Evolutionary conservation across 169 alveolate genomes (phyloP), one percentile per base, ranked within the genome.

Genomic region (Cryptosporidium bovis): DNA sequence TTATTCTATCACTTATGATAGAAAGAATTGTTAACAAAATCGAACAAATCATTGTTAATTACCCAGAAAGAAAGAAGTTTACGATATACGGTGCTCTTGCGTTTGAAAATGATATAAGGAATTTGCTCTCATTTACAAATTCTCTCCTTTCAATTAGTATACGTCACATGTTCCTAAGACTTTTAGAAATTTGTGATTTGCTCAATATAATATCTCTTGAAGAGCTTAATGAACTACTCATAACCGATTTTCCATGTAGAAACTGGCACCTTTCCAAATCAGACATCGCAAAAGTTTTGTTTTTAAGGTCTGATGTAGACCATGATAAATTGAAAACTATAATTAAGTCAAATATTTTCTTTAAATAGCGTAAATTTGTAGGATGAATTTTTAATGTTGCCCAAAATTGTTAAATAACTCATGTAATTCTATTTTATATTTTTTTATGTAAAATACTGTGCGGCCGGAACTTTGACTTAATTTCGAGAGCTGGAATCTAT

Each of bases 21-120:
- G 87, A 77, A 77, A 56, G 87, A n/a, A 44, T 77, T 29, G 87
- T 62, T 16, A 68, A 60, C 34, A 77, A 77, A 40, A 77, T 77
- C 33, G 87, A 77, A 46, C 87, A 77, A 24, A 77, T 77, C 5
- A 60, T 62, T 56, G 64, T 62, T 20, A 77, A 77, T 40, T 77
- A 77, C 34, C 87, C 87, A 13, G 87, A 77, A 48, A 77, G n/a
- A 40, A 77, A 77, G 16, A 56, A 64, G 48, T 77, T 77, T 33
- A 58, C 87, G 33, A 60, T 77, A 31, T 77, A 77, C 56, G 87
- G 87, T 36, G 87, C 87, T 20, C 71, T 77, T 40, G 87, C 64
- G 40, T 77, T 77, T 27, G 87, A 77, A 77, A 77, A 62, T 77
- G 87, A 77, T 46, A 62, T 77, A 2, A 58, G 87, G 1, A 77